A percentile compares a stretch with the other conserved stretches of the same genome.
Conservation (phyloP, 495 filamentous ascomycete genomes). For the Aspergillus nanangensis region DNA sequence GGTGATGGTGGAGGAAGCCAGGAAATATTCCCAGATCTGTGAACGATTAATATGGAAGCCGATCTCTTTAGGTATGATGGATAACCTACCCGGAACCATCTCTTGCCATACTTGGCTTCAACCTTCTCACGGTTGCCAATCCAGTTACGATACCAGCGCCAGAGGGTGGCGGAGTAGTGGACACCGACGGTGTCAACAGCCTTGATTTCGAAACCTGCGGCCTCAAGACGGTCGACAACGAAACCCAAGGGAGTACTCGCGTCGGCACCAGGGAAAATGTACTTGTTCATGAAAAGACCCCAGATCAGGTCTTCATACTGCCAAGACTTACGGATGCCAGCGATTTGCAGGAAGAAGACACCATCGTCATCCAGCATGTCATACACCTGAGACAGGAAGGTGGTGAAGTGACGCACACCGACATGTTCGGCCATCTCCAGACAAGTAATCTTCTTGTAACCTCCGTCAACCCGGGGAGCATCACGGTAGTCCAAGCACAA, state of each 20-base stretch:
- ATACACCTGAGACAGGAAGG: conserved; percentile 59
- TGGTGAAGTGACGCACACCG: conserved; percentile 59
- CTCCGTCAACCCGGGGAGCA: conserved; percentile 53
- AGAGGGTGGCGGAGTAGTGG: conserved; percentile 95
- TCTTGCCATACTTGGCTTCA: conserved; percentile 87
- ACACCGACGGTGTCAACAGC: conserved; percentile 83
- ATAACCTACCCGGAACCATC: conserved; percentile 87
- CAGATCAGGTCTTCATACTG: conserved; percentile 73
- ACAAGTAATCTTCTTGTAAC: conserved; percentile 68
- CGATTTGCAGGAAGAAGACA: conserved; percentile 69
- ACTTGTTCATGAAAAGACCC: conserved; percentile 77
- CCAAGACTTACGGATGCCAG: conserved; percentile 64
- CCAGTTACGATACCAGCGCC: conserved; percentile 99
- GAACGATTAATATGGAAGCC: conserved; percentile 8
- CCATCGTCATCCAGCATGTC: conserved; percentile 70
- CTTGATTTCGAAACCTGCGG: conserved; percentile 58
- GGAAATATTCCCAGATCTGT: conserved; percentile 98
- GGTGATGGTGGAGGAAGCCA: conserved; percentile 87
- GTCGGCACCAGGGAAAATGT: conserved; percentile 69
- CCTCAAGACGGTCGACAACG: conserved; percentile 61
- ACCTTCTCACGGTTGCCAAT: conserved; percentile 94
- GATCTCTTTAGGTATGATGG: background rate
- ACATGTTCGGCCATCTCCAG: conserved; percentile 79
- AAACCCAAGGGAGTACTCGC: conserved; percentile 62
- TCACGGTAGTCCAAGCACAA: conserved; percentile 68